Evolutionary conservation across 495 filamentous ascomycete species (phyloP), one percentile per base, ranked within the genome.

Genomic region (Jackrogersella multiformis): DNA sequence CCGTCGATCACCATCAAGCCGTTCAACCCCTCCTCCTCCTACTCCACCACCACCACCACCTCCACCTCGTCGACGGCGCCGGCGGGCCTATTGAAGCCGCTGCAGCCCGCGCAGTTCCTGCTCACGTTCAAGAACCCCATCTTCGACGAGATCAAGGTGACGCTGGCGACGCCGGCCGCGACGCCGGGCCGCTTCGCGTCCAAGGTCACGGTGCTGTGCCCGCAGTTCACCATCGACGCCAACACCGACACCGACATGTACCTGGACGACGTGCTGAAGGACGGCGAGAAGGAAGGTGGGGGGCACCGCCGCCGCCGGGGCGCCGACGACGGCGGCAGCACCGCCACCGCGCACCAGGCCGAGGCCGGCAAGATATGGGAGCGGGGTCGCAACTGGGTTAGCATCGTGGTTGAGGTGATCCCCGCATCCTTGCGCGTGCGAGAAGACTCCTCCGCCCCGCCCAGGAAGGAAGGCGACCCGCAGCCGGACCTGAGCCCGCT

Each of bases 361-460:
- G 92, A 97, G 74, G 92, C 90, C 4, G 95, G 95, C 13, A 97
- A 97, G 77, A 88, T 99, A 23, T 99, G 92, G 92, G 92, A 97
- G 61, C 85, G 89, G 61, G 94, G 94, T 0, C 82, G 94, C n/a
- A 99, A 97, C 73, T 97, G 93, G 92, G 94, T 93, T 1, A 91
- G 86, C 45, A 89, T 99, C 5, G 90, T 97, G 5, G 80, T 99
- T 13, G 95, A 99, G 75, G 90, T 99, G 9, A 85, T 97, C 5
- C 92, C 93, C 4, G 90, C 91, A 0, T 77, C 76, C 20, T 63
- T 88, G 35, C 72, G 74, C 30, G 56, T 74, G n/a, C n/a, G n/a
- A n/a, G 78, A 73, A 21, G 58, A 70, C 26, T 53, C 74, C 1
- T 46, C 57, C 5, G 49, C 54, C 18, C 6, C 55, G 32, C 41